A percentile compares a stretch with the other conserved stretches of the same genome.
These are phyloP conservation scores for Ricinus communis DNA, from an alignment of 345 rosid genomes.

Conservation along the genomic window DNA sequence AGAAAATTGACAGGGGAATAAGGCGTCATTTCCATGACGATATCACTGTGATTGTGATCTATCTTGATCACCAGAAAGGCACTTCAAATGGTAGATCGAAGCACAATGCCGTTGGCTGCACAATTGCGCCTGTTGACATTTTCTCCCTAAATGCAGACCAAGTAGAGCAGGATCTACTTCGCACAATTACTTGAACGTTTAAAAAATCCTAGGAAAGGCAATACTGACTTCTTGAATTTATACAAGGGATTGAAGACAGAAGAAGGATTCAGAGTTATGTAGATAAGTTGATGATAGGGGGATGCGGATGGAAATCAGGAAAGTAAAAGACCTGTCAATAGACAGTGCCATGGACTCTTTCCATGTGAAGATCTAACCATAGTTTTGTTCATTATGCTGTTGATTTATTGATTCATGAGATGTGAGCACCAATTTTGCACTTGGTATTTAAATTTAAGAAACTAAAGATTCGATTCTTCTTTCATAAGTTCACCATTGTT, in stretches of 20 bases:
- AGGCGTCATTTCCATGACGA: slow-evolving; percentile 36
- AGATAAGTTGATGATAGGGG: slow-evolving; percentile 21
- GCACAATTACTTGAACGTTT: slow-evolving; percentile 19
- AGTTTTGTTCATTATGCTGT: not conserved
- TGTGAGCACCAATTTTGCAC: slow-evolving; percentile 20
- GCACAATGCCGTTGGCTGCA: slow-evolving; percentile 42
- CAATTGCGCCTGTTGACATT: slow-evolving; percentile 69
- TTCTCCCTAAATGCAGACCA: slow-evolving; percentile 58
- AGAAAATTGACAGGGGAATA: slow-evolving; percentile 26
- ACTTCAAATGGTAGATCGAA: slow-evolving; percentile 27
- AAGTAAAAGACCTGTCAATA: no score
- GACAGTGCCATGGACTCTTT: not conserved
- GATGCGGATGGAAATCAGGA: slow-evolving; percentile 17
- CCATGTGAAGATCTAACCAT: slow-evolving; percentile 23
- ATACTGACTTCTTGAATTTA: slow-evolving; percentile 4
- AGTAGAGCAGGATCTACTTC: slow-evolving; percentile 36
- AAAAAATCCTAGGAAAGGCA: not conserved
- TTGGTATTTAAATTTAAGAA: not conserved
- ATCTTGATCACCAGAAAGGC: slow-evolving; percentile 52
- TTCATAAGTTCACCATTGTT: no score
- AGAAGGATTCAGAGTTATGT: slow-evolving; percentile 1
- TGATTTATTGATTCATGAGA: slow-evolving; percentile 10
- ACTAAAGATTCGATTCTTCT: no score
- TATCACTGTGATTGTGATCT: slow-evolving; percentile 32
- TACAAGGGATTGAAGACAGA: slow-evolving; percentile 1